phyloP scores from a whole-genome alignment of 257 asterid species.

The Henckelia pumila region DNA sequence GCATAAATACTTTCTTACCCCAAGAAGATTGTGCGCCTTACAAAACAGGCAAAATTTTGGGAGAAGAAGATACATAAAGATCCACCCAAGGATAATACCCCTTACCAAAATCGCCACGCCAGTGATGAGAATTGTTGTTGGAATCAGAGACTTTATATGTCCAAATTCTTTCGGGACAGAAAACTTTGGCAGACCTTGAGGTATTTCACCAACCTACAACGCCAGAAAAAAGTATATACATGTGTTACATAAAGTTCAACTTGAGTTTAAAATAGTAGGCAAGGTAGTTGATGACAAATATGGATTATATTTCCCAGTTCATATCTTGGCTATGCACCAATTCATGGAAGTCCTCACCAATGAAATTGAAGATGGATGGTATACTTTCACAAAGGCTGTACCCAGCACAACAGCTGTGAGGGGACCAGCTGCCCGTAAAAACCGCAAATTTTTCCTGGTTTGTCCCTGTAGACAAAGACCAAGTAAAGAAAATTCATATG shows the following conservation, averaged over 20 bases:
- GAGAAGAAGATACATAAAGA: slow-evolving; percentile 13
- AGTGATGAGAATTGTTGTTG: slow-evolving; percentile 91
- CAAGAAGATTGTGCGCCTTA: slow-evolving; percentile 1
- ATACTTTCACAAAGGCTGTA: slow-evolving; percentile 65
- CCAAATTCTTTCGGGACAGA: slow-evolving; percentile 83
- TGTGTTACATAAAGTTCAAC: slow-evolving; percentile 4
- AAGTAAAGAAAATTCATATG: slow-evolving; percentile 23
- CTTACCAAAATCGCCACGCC: slow-evolving; percentile 99
- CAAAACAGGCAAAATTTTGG: slow-evolving; percentile 12
- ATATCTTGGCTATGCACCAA: slow-evolving; percentile 22
- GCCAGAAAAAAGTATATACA: slow-evolving; percentile 21
- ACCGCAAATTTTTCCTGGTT: slow-evolving; percentile 59
- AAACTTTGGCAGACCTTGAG: slow-evolving; percentile 93
- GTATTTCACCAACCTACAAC: slow-evolving; percentile 90
- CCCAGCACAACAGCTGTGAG: slow-evolving; percentile 94
- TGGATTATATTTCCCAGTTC: slow-evolving; percentile 9
- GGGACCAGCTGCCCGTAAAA: slow-evolving; percentile 94
- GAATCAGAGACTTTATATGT: slow-evolving; percentile 63
- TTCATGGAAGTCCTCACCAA: slow-evolving; percentile 63
- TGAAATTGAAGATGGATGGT: slow-evolving; percentile 77
- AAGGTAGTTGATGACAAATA: slow-evolving; percentile 11
- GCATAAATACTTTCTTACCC: slow-evolving; percentile 20
- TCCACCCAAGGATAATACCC: slow-evolving; percentile 20
- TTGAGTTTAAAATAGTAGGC: neutral
- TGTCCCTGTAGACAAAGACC: slow-evolving; percentile 62